Evolutionary conservation across 2,329 filamentous ascomycete genomes (phyloP).

Genomic region (Amesomyces nigricolor): DNA sequence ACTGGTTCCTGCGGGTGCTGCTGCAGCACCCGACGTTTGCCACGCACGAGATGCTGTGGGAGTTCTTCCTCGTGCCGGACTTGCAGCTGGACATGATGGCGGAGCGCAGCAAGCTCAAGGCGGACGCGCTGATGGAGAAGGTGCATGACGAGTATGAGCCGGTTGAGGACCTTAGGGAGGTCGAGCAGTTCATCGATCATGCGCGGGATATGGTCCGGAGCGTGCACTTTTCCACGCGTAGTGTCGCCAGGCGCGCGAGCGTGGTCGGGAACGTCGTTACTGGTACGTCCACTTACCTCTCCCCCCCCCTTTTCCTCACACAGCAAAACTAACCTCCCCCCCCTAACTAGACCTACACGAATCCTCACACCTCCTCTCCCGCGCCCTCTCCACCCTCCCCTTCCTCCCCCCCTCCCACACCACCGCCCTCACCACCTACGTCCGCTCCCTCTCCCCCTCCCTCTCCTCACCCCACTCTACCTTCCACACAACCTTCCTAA

Average conservation of each 20-base stretch:
- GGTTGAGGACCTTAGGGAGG: constrained; percentile 74
- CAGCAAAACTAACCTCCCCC: constrained; percentile 1
- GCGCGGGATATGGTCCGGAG: constrained; percentile 83
- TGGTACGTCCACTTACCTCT: constrained; percentile 39
- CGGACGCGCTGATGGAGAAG: constrained; percentile 73
- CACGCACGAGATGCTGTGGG: constrained; percentile 97
- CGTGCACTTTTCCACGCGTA: constrained; percentile 77
- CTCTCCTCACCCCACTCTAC: constrained; percentile 67
- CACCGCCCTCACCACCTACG: constrained; percentile 67
- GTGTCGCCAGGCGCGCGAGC: constrained; percentile 74
- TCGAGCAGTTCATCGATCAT: constrained; percentile 88
- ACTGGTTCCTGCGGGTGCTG: constrained; percentile 82
- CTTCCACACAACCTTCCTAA: constrained; percentile 71
- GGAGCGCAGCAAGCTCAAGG: constrained; percentile 80
- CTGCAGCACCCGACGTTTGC: constrained; percentile 86
- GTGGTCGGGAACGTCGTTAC: constrained; percentile 59
- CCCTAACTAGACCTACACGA: constrained; percentile 57
- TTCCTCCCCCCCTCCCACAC: constrained; percentile 66
- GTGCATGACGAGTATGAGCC: constrained; percentile 86
- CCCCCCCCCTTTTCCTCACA: background rate
- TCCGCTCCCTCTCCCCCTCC: constrained; percentile 56
- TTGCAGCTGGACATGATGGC: constrained; percentile 86
- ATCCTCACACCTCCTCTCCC: constrained; percentile 51
- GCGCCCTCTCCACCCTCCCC: constrained; percentile 48
- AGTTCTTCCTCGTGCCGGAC: constrained; percentile 96